Base-by-base conservation (phyloP, 2,329 filamentous ascomycete species). In the Nemania sp. region DNA sequence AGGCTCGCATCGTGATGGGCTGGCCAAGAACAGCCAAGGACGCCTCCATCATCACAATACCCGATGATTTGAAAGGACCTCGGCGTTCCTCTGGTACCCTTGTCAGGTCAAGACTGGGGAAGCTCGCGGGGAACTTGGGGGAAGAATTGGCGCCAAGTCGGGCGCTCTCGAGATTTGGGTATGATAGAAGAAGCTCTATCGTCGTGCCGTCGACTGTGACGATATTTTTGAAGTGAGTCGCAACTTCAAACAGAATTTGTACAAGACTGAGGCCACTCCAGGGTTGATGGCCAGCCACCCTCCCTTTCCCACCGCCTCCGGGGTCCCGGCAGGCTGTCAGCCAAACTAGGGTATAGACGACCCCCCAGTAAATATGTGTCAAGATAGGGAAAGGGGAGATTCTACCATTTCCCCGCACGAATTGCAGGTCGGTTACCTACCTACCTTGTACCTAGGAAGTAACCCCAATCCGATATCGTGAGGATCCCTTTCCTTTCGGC, bases 11-110 rank as follows among this genome's bases (percentile, higher is more conserved):
- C 39, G 54, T 60, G 51, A 62, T 43, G 56, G 55, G 58, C 10
- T 62, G 45, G 60, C 60, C 52, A 63, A 65, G 62, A 25, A 32
- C 5, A 52, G 58, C 58, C 47, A 64, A 64, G 58, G 17, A 48
- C 49, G 52, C 57, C 53, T 57, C 52, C 25, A 48, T 43, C 39
- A 34, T 45, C 54, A 32, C 35, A 47, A 35, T 45, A 48, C 37
- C 25, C 25, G 45, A 54, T 34, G 51, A 60, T 60, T 60, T 63
- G 52, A 52, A 54, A 58, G 43, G 32, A 20, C 15, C 15, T 46
- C 51, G 40, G 54, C 5, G 43, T 57, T 54, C 34, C 45, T 32
- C 48, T 20, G 52, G 59, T 57, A 51, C 18, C 46, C 34, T 55
- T 34, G 46, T 10, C 46, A 34, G 1, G 46, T 48, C 54, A 51